Conservation (phyloP, 1,139 yeast genomes). For the Hyphopichia wangnamkhiaoensis region DNA sequence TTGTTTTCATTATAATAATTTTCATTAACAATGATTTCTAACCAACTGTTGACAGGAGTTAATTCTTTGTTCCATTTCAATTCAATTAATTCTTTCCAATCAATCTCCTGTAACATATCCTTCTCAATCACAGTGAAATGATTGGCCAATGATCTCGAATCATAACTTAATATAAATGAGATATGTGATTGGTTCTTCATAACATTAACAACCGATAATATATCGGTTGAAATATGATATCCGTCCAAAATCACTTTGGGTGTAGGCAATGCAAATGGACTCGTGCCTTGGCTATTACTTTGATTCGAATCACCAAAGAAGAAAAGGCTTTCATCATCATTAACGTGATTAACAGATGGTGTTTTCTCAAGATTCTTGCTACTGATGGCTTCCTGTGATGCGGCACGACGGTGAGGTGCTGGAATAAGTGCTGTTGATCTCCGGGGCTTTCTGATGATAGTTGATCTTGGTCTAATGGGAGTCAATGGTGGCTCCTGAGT, state of each 20-base stretch:
- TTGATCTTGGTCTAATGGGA: conserved; percentile 14
- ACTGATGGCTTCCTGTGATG: no score
- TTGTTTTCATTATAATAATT: conserved; percentile 49
- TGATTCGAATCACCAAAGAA: conserved; percentile 6
- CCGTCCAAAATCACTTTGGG: conserved; percentile 41
- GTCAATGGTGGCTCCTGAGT: conserved; percentile 32
- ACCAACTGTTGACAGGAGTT: conserved; percentile 82
- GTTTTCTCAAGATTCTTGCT: not conserved
- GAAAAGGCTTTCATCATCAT: conserved; percentile 7
- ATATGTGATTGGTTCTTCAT: conserved; percentile 54
- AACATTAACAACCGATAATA: conserved; percentile 36
- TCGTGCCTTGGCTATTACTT: conserved; percentile 12
- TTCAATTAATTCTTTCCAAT: conserved; percentile 84
- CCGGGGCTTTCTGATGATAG: not conserved
- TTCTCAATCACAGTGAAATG: conserved; percentile 86
- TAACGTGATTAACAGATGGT: not conserved
- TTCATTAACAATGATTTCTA: conserved; percentile 68
- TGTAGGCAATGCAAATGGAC: conserved; percentile 14
- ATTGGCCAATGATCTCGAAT: conserved; percentile 64
- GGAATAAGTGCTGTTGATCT: not conserved
- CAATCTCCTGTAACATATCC: conserved; percentile 80
- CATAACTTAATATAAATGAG: conserved; percentile 76
- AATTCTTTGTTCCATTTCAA: conserved; percentile 70
- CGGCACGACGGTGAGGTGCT: no score
- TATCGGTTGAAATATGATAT: conserved; percentile 32